Conservation (phyloP, 257 asterid species). For the Penstemon eatonii region DNA sequence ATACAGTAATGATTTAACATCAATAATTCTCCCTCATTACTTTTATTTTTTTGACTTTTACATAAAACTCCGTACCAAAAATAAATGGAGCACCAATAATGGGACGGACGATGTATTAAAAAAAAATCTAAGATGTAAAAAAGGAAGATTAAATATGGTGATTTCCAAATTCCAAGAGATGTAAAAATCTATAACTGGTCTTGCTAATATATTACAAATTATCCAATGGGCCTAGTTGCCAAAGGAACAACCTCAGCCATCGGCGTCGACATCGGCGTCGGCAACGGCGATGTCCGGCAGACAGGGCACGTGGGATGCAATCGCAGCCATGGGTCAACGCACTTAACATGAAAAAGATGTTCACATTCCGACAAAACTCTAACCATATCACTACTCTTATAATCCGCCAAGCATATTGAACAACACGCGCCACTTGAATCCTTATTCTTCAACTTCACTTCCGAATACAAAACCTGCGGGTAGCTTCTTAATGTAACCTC, state of each 20-base stretch:
- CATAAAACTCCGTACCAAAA: too few relatives aligned
- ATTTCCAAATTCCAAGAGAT: too few relatives aligned
- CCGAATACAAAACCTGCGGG: conserved; percentile 69
- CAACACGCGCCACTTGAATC: conserved; percentile 66
- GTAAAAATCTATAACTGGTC: too few relatives aligned
- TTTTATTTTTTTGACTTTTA: too few relatives aligned
- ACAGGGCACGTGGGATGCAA: conserved; percentile 89
- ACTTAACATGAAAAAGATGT: conserved; percentile 72
- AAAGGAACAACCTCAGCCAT: conserved; percentile 79
- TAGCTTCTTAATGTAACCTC: conserved; percentile 65
- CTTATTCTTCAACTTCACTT: conserved; percentile 47
- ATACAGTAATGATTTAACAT: too few relatives aligned
- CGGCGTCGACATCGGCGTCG: conserved; percentile 78
- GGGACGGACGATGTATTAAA: too few relatives aligned
- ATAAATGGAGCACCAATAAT: too few relatives aligned
- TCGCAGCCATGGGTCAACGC: conserved; percentile 90
- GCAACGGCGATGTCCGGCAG: conserved; percentile 86
- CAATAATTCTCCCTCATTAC: too few relatives aligned
- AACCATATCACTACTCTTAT: conserved; percentile 53
- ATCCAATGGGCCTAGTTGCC: conserved; percentile 56
- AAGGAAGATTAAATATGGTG: too few relatives aligned
- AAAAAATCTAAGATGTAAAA: too few relatives aligned
- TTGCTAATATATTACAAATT: not conserved
- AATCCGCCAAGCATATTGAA: conserved; percentile 85
- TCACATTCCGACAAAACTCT: conserved; percentile 80